Evolutionary conservation across 2,329 filamentous ascomycete genomes (phyloP), one percentile per base, ranked within the genome.

Genomic region (Hirsutella rhossiliensis): DNA sequence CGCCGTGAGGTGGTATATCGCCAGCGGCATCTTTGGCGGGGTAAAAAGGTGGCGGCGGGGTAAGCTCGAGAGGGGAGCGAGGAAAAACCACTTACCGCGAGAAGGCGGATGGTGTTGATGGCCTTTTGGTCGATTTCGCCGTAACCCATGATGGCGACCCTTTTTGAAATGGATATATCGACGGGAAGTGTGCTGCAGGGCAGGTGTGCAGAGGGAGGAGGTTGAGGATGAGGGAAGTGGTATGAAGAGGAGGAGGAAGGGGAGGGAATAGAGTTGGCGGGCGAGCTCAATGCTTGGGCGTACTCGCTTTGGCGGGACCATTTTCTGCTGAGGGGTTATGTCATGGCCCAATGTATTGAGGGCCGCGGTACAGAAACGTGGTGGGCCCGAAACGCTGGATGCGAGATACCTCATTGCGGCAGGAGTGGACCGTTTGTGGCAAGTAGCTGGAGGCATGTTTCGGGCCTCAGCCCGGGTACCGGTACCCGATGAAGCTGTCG

Each of bases 41-140:
- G 56, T 55, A 58, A 50, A 49, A 51, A 52, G 50, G 15, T 37
- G 15, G 34, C 34, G 34, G 34, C 34, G 34, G 34, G 34, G 34
- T 36, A 36, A 36, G 34, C 34, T 36, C 34, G 15, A 15, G 34
- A 13, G n/a, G 13, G 5, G 31, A 37, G 34, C 4, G 8, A 15
- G 9, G n/a, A 37, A 45, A 52, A 38, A 52, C 43, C 50, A 82
- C 88, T 69, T 83, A 97, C 92, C 66, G 92, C 89, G 59, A 98
- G 80, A 64, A 87, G 71, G 67, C 92, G 87, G 75, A 98, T 97
- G 68, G 90, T 95, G 83, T 97, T 97, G 74, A 98, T 87, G 63
- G 87, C 85, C 71, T 88, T 79, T 76, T 83, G 74, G 68, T 98
- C 92, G 63, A 82, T 68, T 61, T 97, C 85, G 66, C 77, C 76